phyloP scores from a whole-genome alignment of 768 basidiomycete genomes.

The Clitopilus passeckerianus region DNA sequence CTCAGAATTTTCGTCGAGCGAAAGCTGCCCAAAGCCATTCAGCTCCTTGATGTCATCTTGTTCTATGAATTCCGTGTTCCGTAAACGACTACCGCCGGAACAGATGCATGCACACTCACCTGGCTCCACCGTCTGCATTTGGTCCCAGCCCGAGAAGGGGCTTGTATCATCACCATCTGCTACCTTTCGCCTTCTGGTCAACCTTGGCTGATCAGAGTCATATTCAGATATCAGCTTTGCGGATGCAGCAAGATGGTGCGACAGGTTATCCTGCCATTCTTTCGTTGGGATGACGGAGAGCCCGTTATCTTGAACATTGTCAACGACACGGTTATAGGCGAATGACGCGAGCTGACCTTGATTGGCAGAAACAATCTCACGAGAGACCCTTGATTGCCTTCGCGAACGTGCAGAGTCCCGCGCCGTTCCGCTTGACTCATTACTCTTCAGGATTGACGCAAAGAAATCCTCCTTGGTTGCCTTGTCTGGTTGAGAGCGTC shows the following conservation, averaged over 20 bases:
- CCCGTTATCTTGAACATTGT: conserved; percentile 40
- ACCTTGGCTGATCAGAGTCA: conserved; percentile 13
- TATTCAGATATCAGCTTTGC: conserved; percentile 13
- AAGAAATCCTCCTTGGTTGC: conserved; percentile 78
- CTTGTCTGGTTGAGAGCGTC: conserved; percentile 51
- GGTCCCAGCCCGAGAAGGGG: conserved; percentile 42
- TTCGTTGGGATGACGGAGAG: conserved; percentile 61
- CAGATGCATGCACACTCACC: conserved; percentile 4
- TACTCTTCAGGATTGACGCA: conserved; percentile 64
- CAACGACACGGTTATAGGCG: conserved; percentile 2
- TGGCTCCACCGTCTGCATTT: conserved; percentile 55
- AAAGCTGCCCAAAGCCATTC: conserved; percentile 64
- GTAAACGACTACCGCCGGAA: conserved; percentile 13
- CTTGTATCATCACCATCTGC: conserved; percentile 4
- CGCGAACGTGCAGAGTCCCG: conserved; percentile 58
- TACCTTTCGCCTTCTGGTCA: conserved; percentile 10
- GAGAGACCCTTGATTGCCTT: conserved; percentile 70
- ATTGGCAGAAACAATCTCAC: conserved; percentile 75
- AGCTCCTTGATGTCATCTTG: conserved; percentile 34
- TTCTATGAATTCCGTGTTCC: conserved; percentile 31
- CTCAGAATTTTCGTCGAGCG: conserved; percentile 73
- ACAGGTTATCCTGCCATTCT: conserved; percentile 77
- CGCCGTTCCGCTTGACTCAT: conserved; percentile 32
- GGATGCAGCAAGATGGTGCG: conserved; percentile 42
- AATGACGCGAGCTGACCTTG: conserved; percentile 34